These are phyloP conservation scores for Neurospora hispaniola DNA, from an alignment of 495 filamentous ascomycete genomes.

Conservation along the genomic window DNA sequence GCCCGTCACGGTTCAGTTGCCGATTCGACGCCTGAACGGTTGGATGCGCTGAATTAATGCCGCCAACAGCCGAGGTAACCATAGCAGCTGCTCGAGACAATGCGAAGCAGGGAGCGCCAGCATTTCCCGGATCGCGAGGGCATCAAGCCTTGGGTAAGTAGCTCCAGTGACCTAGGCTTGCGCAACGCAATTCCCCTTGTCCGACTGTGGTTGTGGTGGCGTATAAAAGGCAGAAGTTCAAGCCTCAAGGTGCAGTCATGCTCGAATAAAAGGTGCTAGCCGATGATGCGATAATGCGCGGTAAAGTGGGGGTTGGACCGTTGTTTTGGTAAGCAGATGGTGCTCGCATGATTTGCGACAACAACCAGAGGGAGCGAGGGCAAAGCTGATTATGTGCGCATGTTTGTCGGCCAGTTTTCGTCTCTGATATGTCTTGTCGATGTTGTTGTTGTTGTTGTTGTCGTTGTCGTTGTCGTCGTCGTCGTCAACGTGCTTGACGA, in stretches of 20 bases:
- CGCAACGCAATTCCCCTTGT: not conserved
- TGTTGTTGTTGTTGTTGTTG: not conserved
- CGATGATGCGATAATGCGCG: not conserved
- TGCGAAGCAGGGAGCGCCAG: not conserved
- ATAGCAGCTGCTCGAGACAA: not conserved
- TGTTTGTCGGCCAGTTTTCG: not conserved
- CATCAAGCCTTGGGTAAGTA: not conserved
- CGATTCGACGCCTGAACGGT: not conserved
- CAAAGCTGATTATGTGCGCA: not conserved
- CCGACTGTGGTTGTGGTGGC: not conserved
- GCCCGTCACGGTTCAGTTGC: not conserved
- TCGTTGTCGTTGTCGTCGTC: not conserved
- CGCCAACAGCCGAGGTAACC: not conserved
- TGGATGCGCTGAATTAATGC: not conserved
- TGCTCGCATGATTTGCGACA: not conserved
- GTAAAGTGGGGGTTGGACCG: not conserved
- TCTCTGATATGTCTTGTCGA: not conserved
- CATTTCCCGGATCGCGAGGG: not conserved
- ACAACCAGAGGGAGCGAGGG: not conserved
- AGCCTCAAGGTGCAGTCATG: not conserved
- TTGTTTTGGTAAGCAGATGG: not conserved
- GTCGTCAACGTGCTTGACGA: not conserved
- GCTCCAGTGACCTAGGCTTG: not conserved
- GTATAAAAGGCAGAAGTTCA: not conserved
- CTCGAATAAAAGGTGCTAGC: not conserved